A percentile compares a stretch with the other conserved stretches of the same genome.
Evolutionary conservation across 2,329 filamentous ascomycete species (phyloP).

Genomic region (Verticillium tricorpus): DNA sequence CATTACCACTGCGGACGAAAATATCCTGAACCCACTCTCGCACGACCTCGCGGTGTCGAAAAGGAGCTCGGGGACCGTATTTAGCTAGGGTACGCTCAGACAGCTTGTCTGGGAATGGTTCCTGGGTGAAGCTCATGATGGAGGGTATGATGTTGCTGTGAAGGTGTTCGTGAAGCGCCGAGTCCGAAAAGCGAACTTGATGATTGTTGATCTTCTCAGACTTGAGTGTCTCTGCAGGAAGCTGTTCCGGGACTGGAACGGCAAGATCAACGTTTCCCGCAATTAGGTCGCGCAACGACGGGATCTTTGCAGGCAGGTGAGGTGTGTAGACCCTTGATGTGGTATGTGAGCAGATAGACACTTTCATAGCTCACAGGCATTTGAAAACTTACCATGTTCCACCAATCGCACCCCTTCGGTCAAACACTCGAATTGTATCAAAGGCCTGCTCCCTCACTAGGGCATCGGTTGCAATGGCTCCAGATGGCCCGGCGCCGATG

Average conservation of each 20-base stretch:
- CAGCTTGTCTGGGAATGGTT: slow-evolving; percentile 37
- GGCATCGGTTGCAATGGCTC: slow-evolving; percentile 53
- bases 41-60: slow-evolving; percentile 51
- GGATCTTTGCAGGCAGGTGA: slow-evolving; percentile 24
- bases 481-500: slow-evolving; percentile 53
- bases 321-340: slow-evolving; percentile 24
- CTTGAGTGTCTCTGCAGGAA: slow-evolving; percentile 36
- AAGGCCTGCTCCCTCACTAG: slow-evolving; percentile 51
- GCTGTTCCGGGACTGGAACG: slow-evolving; percentile 31
- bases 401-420: slow-evolving; percentile 48
- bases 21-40: slow-evolving; percentile 45
- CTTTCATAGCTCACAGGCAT: too few species aligned
- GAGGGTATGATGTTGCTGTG: slow-evolving; percentile 53
- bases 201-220: slow-evolving; percentile 25
- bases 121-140: slow-evolving; percentile 53
- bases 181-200: slow-evolving; percentile 44
- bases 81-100: slow-evolving; percentile 36
- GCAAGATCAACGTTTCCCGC: slow-evolving; percentile 38
- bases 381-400: slow-evolving; percentile 45
- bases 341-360: not conserved
- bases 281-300: slow-evolving; percentile 27
- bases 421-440: slow-evolving; percentile 53
- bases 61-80: slow-evolving; percentile 50
- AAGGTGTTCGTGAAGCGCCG: slow-evolving; percentile 51
- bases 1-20: slow-evolving; percentile 20